These are phyloP conservation scores for Phytophthora cryptogea DNA, from an alignment of 352 stramenopile species.

Conservation along the genomic window DNA sequence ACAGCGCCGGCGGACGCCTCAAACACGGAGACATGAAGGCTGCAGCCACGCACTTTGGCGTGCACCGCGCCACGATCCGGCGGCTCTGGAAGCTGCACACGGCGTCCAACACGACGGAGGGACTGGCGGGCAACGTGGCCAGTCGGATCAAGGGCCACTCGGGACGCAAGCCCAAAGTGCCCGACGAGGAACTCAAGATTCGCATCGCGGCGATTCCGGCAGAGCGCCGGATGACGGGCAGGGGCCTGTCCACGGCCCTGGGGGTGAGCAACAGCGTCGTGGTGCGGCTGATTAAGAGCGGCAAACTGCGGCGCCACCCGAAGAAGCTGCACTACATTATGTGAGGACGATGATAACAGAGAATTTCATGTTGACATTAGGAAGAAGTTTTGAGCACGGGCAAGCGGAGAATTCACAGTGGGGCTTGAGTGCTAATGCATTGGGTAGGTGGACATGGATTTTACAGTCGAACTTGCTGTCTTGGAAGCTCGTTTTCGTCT, in stretches of 20 bases:
- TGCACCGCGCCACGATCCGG: conserved; percentile 39
- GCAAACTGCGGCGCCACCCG: conserved; percentile 40
- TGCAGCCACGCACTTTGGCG: conserved; percentile 36
- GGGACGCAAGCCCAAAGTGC: conserved; percentile 39
- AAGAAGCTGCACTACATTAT: conserved; percentile 48
- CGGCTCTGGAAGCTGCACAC: conserved; percentile 40
- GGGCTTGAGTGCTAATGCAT: too few relatives aligned
- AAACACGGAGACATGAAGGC: conserved; percentile 44
- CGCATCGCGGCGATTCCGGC: conserved; percentile 33
- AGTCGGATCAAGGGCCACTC: conserved; percentile 42
- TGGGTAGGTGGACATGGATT: neutral
- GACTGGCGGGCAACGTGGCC: conserved; percentile 31
- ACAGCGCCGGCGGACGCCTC: conserved; percentile 37
- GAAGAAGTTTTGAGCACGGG: too few relatives aligned
- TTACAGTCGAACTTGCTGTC: conserved; percentile 6
- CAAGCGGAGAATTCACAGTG: too few relatives aligned
- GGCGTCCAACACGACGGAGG: conserved; percentile 19
- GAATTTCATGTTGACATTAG: neutral
- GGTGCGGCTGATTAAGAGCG: conserved; percentile 37
- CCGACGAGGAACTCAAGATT: conserved; percentile 38
- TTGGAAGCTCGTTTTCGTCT: conserved; percentile 6
- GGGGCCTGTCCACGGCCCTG: conserved; percentile 33
- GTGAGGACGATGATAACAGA: conserved; percentile 10
- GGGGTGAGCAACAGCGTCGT: conserved; percentile 43
- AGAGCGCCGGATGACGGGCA: conserved; percentile 39